phyloP scores from a whole-genome alignment of 2,329 filamentous ascomycete species.

The Penicillium olsonii region DNA sequence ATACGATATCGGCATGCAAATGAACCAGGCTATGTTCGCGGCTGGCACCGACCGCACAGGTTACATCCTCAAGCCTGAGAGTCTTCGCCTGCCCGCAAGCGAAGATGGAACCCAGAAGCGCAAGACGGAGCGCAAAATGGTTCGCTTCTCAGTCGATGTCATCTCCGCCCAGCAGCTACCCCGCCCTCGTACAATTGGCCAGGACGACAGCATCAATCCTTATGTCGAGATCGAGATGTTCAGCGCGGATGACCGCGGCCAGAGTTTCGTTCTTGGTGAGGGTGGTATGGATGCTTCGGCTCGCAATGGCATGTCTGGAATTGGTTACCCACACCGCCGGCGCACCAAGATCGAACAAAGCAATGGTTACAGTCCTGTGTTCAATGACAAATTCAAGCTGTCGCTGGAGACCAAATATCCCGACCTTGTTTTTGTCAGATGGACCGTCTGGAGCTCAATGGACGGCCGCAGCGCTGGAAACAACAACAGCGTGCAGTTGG shows the following conservation, averaged over 20 bases:
- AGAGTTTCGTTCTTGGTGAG: constrained; percentile 67
- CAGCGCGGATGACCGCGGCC: constrained; percentile 87
- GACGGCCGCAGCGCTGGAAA: constrained; percentile 72
- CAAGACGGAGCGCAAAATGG: constrained; percentile 76
- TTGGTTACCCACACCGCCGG: constrained; percentile 72
- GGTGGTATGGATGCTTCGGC: constrained; percentile 66
- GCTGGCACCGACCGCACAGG: constrained; percentile 82
- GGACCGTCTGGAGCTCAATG: constrained; percentile 83
- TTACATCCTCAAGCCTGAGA: constrained; percentile 89
- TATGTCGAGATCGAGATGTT: constrained; percentile 96
- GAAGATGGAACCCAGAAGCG: constrained; percentile 34
- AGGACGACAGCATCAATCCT: constrained; percentile 78
- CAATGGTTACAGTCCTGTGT: constrained; percentile 92
- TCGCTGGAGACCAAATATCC: constrained; percentile 91
- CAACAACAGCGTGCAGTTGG: constrained; percentile 65
- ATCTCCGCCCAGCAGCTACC: constrained; percentile 95
- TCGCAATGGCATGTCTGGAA: constrained; percentile 65
- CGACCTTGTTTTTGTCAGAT: constrained; percentile 88
- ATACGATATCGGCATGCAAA: constrained; percentile 90
- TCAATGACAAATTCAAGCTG: constrained; percentile 77
- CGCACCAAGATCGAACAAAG: constrained; percentile 78
- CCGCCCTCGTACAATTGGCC: constrained; percentile 71
- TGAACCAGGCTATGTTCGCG: constrained; percentile 97
- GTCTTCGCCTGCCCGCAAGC: constrained; percentile 60
- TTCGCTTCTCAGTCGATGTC: constrained; percentile 82